Percentiles rank a stretch among this genome's conserved stretches.
phyloP scores from a whole-genome alignment of 306 rosid species.

The Prunus padus region DNA sequence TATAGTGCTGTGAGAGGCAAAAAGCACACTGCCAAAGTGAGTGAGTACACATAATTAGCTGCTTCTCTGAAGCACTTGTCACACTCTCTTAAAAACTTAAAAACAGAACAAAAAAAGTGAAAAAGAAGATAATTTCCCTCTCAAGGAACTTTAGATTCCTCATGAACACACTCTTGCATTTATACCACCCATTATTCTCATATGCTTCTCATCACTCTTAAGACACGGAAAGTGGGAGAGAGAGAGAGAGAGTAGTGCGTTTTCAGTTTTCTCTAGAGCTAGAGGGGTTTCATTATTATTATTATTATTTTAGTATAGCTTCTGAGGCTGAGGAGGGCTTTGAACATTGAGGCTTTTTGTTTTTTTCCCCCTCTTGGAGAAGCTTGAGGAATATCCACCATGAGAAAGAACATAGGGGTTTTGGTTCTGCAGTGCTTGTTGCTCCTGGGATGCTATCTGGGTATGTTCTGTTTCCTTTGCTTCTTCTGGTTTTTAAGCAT shows the following conservation, averaged over 20 bases:
- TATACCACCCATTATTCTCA: slow-evolving; percentile 21
- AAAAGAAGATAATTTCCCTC: slow-evolving; percentile 39
- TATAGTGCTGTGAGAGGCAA: not conserved
- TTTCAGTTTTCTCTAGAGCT: not conserved
- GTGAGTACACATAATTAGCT: slow-evolving; percentile 23
- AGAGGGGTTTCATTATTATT: not conserved
- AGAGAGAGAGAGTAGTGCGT: not conserved
- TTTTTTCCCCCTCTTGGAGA: not conserved
- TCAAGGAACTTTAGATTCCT: slow-evolving; percentile 74
- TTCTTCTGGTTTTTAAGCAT: not conserved
- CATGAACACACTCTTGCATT: slow-evolving; percentile 9
- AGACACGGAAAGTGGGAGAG: not conserved
- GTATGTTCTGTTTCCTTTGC: slow-evolving; percentile 42
- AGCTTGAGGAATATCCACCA: not conserved
- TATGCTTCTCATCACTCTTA: not conserved
- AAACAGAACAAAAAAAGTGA: slow-evolving; percentile 23
- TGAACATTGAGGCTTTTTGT: not conserved
- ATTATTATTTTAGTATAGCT: too few relatives aligned
- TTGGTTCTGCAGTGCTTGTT: slow-evolving; percentile 43
- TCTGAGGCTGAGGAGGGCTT: not conserved
- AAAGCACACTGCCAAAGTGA: slow-evolving; percentile 33
- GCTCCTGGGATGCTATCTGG: slow-evolving; percentile 47
- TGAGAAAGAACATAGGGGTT: slow-evolving; percentile 47
- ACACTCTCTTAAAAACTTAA: slow-evolving; percentile 23
- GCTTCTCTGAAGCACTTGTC: slow-evolving; percentile 47